Base-by-base conservation (phyloP, 495 filamentous ascomycete genomes). In the Amphirosellinia nigrospora region DNA sequence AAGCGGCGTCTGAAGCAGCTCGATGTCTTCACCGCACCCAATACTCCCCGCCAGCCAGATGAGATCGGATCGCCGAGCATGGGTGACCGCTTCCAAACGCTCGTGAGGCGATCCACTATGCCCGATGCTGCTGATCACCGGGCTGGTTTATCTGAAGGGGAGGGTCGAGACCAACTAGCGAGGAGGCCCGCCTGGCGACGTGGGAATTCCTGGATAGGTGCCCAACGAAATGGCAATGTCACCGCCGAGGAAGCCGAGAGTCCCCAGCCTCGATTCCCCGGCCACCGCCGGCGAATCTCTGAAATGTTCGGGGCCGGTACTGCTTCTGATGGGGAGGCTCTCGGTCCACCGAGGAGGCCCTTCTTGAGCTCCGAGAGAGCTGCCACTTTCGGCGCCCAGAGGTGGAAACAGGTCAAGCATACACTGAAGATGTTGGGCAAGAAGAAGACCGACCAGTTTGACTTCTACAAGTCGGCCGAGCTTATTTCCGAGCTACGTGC, bases 381-480 rank as follows among this genome's bases (percentile, higher is more conserved):
- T 39, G 87, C 92, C 2, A 96, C 91, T 48, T 87, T 91, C 59
- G 93, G 93, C 70, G 93, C 89, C 34, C 90, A 94, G 70, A 91
- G 91, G 82, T 98, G 95, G 95, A 87, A 86, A 53, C 89, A 92
- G 74, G 86, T 98, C 64, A 98, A 97, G 78, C 89, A 91, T 48
- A 92, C 93, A 0, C 78, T 99, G 55, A 93, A 91, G 74, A 84
- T 95, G 76, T 86, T 98, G 48, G 93, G 92, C 4, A 90, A 92
- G 75, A 92, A 90, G 74, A 96, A 90, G 78, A 89, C 90, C 11
- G 93, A 98, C 68, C 90, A 91, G 61, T 90, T 97, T 58, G 96
- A 99, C 79, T 93, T 94, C 78, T 90, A 91, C 74, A 99, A 99
- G 75, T 97, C 94, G 30, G 94, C 96, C 23, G 96, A 99, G 77